Evolutionary conservation across 2,329 filamentous ascomycete genomes (phyloP).

Genomic region (Talaromyces amestolkiae): DNA sequence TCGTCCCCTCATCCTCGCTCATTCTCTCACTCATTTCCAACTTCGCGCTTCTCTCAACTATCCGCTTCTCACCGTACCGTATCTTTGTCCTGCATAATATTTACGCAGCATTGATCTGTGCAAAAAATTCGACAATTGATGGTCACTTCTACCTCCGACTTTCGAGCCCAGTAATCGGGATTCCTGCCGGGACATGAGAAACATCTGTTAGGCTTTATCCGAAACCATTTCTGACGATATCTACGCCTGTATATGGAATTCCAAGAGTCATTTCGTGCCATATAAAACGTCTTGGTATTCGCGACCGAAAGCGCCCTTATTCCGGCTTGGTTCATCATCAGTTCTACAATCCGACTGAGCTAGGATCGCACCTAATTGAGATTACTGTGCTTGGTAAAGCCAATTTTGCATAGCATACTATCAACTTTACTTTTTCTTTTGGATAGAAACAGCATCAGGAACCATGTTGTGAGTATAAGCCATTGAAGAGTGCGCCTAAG

Average conservation of each 20-base stretch:
- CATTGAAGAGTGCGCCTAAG: not conserved
- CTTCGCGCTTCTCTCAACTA: not conserved
- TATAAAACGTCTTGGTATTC: not conserved
- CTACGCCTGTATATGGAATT: not conserved
- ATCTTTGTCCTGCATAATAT: not conserved
- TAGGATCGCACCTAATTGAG: too few species aligned
- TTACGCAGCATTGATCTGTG: not conserved
- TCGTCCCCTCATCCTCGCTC: slow-evolving; percentile 6
- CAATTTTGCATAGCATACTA: not conserved
- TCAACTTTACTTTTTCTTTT: not conserved
- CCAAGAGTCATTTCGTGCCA: too few species aligned
- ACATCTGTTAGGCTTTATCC: not conserved
- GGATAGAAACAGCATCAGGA: slow-evolving; percentile 13
- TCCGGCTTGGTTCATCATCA: not conserved
- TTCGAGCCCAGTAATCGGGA: not conserved
- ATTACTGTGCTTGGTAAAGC: not conserved
- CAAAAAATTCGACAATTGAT: not conserved
- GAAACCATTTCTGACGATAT: not conserved
- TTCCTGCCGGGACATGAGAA: not conserved
- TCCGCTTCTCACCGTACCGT: not conserved
- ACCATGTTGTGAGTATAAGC: slow-evolving; percentile 28
- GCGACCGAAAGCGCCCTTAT: not conserved
- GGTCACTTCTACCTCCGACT: not conserved
- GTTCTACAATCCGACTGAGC: not conserved
- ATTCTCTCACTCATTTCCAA: not conserved